Evolutionary conservation across 805 yeast species (phyloP), one percentile per base, ranked within the genome.

Genomic region (Priceomyces haplophilus): DNA sequence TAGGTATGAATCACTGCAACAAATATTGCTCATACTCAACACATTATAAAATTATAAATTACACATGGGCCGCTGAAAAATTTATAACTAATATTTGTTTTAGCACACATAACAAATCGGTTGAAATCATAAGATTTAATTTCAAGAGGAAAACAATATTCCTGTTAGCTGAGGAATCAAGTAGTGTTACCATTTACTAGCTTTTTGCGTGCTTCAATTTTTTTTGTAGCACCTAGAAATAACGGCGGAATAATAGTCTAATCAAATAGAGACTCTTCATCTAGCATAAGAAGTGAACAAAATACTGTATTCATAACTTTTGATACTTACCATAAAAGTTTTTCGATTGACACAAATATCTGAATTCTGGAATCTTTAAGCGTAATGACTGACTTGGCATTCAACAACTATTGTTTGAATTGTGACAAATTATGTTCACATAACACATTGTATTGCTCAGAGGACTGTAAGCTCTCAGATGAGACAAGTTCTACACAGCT

Each of bases 311-410:
- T n/a, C n/a, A n/a, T n/a, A n/a, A n/a, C n/a, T n/a, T n/a, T n/a
- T n/a, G n/a, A n/a, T n/a, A n/a, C n/a, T n/a, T n/a, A n/a, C n/a
- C n/a, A n/a, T n/a, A n/a, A n/a, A n/a, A 21, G 24, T 21, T 8
- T 21, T 21, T 21, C 8, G 8, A 21, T 8, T 21, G 24, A 21
- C 24, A 7, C 24, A 21, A 21, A 21, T 21, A 7, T 21, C 24
- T 6, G 8, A 21, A 21, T 21, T 7, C 8, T 8, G 24, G 24
- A 8, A 21, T 8, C 24, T 7, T 8, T 7, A 6, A 21, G 8
- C 6, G 24, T 23, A 17, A 72, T 73, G 76, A 63, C 77, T 33
- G 64, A 61, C 43, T 52, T 55, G 25, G 64, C 64, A 56, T 65
- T 65, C 48, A 64, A 65, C 47, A 63, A 65, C 50, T 65, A 63